Base-by-base conservation (phyloP, 2,329 filamentous ascomycete genomes). In the Penicillium digitatum region DNA sequence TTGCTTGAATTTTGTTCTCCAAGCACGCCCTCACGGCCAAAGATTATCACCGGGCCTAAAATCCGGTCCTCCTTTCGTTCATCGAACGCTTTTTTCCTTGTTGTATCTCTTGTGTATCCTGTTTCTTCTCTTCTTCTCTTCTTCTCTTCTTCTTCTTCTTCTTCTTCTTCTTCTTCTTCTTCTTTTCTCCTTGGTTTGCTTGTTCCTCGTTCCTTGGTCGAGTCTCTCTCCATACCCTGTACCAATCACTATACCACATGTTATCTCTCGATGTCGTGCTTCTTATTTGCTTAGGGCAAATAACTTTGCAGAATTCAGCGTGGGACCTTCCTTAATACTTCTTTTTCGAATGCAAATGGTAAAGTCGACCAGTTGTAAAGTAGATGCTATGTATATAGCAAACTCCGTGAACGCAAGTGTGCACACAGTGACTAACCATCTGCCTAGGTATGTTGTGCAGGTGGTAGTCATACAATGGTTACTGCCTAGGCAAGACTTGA, bases 161-260 rank as follows among this genome's bases (percentile, higher is more conserved):
- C 10, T 26, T 26, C 24, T 26, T 26, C 24, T 26, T 26, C 34
- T 18, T 35, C 32, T 39, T 42, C 31, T 47, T 39, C 14, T 31
- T 26, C 34, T 49, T 57, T 45, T 44, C 16, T 39, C 26, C 9
- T 48, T 48, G 44, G 32, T 37, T 35, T 50, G 11, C 26, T 37
- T 51, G 27, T 51, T 20, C 48, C 26, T 37, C 44, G 27, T 51
- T 18, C 48, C 27, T 35, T 27, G 37, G 24, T 24, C 46, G 22
- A 45, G 47, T 51, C 47, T 47, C 38, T 29, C 48, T 29, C 48
- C 61, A 65, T 65, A 65, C 62, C 61, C 62, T 65, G 62, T 65
- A 65, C 50, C 60, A 63, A 65, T 58, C 62, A 62, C 56, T 62
- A 65, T 64, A 63, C 62, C 62, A 62, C 55, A 57, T 62, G 52